Percentiles rank a stretch among this genome's conserved stretches.
Evolutionary conservation across 2,329 filamentous ascomycete species (phyloP).

Genomic region (Claviceps sp.): DNA sequence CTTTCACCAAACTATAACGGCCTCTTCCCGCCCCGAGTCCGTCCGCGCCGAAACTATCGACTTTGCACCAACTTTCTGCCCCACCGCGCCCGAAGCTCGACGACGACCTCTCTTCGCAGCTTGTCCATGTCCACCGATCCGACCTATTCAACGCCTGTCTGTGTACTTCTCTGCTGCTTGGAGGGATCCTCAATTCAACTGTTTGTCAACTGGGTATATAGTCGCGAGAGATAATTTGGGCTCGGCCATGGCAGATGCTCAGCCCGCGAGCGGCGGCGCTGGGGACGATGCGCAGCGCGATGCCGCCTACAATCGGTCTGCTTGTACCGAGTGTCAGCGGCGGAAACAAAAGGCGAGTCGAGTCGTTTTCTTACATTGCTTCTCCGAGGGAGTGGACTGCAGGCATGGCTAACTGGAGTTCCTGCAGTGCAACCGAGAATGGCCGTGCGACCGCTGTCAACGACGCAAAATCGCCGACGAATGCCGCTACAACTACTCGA

Average conservation of each 20-base stretch:
- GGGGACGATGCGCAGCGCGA: slow-evolving; percentile 1
- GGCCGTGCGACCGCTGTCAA: slow-evolving; percentile 20
- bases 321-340: slow-evolving; percentile 30
- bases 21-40: too few species aligned
- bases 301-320: slow-evolving; percentile 16
- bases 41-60: too few species aligned
- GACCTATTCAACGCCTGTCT: too few species aligned
- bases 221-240: too few species aligned
- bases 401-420: not conserved
- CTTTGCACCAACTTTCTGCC: too few species aligned
- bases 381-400: not conserved
- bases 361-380: not conserved
- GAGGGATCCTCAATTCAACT: too few species aligned
- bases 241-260: not conserved
- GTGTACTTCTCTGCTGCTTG: too few species aligned
- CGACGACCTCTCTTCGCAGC: too few species aligned
- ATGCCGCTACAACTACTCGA: slow-evolving; percentile 14
- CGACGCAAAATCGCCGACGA: slow-evolving; percentile 17
- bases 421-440: slow-evolving; percentile 18
- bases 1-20: not conserved
- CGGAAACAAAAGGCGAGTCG: slow-evolving; percentile 24
- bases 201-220: too few species aligned
- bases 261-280: not conserved
- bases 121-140: too few species aligned
- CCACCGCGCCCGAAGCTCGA: too few species aligned